Conservation (phyloP, 2,329 filamentous ascomycete genomes). For the Fusarium aywerte region DNA sequence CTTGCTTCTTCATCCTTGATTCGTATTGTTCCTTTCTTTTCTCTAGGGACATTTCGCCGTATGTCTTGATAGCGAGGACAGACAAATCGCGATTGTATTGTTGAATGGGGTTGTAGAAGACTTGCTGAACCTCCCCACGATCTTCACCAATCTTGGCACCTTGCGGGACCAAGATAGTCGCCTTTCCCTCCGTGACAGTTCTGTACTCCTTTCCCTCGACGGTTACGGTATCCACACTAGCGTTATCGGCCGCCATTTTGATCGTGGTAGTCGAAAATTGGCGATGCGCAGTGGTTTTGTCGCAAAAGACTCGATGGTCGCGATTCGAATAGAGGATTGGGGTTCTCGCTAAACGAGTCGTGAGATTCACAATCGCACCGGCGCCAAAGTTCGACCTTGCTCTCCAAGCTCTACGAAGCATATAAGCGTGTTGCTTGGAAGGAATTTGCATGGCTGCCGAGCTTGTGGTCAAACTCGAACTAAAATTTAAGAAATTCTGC, state of each 20-base stretch:
- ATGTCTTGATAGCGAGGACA: constrained; percentile 89
- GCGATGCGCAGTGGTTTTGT: constrained; percentile 13
- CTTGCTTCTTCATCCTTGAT: constrained; percentile 54
- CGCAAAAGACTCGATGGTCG: constrained; percentile 4
- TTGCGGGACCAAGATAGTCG: constrained; percentile 66
- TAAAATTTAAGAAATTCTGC: constrained; percentile 36
- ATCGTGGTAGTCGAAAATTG: constrained; percentile 34
- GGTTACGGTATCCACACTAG: constrained; percentile 42
- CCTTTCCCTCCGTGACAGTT: constrained; percentile 66
- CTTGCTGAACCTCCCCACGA: constrained; percentile 74
- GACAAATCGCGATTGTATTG: constrained; percentile 98
- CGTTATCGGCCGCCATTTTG: constrained; percentile 38
- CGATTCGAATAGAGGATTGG: background rate
- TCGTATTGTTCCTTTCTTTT: constrained; percentile 57
- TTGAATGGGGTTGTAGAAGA: constrained; percentile 99
- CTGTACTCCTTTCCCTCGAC: constrained; percentile 61
- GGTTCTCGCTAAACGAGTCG: constrained; percentile 1
- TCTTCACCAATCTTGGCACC: constrained; percentile 59
- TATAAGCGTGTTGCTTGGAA: constrained; percentile 32
- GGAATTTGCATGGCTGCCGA: constrained; percentile 30
- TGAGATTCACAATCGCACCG: constrained; percentile 15
- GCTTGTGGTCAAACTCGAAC: constrained; percentile 13
- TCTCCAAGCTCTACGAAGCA: constrained; percentile 28
- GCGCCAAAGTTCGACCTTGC: constrained; percentile 34
- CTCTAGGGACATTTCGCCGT: constrained; percentile 73